Evolutionary conservation across 169 alveolate genomes (phyloP).

Genomic region (Plasmodium gaboni): DNA sequence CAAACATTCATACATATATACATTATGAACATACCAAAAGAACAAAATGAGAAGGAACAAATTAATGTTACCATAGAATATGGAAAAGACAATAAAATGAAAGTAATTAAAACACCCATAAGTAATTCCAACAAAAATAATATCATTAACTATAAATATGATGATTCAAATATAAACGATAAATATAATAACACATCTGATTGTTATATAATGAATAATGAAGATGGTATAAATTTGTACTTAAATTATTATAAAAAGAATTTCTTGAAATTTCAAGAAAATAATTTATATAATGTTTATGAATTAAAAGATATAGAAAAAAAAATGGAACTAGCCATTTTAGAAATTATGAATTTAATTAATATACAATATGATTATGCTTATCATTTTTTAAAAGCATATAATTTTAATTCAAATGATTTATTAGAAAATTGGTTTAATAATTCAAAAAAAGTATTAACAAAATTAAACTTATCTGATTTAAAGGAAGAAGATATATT

Average conservation of each 20-base stretch:
- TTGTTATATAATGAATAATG: neutral
- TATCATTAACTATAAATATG: neutral
- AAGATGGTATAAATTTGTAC: conserved; percentile 42
- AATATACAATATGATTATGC: conserved; percentile 44
- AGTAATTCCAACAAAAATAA: neutral
- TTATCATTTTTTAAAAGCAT: conserved; percentile 31
- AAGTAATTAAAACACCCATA: conserved; percentile 19
- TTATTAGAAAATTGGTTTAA: conserved; percentile 60
- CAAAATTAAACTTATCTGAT: conserved; percentile 12
- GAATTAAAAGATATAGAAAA: conserved; percentile 14
- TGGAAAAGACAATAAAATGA: conserved; percentile 35
- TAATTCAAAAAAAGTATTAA: conserved; percentile 28
- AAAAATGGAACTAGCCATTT: conserved; percentile 28
- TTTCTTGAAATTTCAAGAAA: conserved; percentile 17
- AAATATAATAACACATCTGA: neutral
- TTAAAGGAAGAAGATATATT: conserved; percentile 19
- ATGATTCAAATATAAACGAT: neutral
- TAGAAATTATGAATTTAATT: conserved; percentile 13
- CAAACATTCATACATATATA: neutral
- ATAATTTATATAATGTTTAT: conserved; percentile 27
- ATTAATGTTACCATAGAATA: conserved; percentile 33
- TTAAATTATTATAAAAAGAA: conserved; percentile 30
- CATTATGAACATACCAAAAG: conserved; percentile 59
- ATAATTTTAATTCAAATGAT: conserved; percentile 34
- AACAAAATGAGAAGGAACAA: neutral